phyloP scores from a whole-genome alignment of 2,329 filamentous ascomycete genomes.

The Talaromyces sp. region DNA sequence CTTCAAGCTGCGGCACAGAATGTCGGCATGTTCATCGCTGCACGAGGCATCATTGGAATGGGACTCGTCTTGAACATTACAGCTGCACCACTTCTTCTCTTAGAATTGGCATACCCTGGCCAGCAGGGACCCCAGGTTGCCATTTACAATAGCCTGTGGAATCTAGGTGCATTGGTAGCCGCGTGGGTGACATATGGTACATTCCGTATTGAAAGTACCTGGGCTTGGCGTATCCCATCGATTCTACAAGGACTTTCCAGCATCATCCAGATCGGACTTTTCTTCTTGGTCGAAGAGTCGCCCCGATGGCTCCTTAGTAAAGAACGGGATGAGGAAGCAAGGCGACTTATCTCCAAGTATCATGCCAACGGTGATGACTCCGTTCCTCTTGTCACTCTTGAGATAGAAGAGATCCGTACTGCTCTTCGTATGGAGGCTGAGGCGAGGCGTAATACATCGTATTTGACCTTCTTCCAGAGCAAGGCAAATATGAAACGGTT shows the following conservation, averaged over 20 bases:
- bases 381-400: constrained; percentile 32
- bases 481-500: constrained; percentile 46
- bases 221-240: constrained; percentile 64
- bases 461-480: constrained; percentile 49
- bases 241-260: constrained; percentile 61
- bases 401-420: constrained; percentile 34
- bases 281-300: constrained; percentile 40
- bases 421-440: constrained; percentile 47
- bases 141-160: constrained; percentile 67
- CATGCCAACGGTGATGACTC: constrained; percentile 51
- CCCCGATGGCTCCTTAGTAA: constrained; percentile 61
- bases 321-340: constrained; percentile 56
- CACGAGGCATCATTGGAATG: constrained; percentile 63
- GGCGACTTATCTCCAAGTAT: constrained; percentile 54
- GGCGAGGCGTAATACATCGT: constrained; percentile 55
- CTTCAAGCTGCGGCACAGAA: constrained; percentile 8
- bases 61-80: constrained; percentile 63
- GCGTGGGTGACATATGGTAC: constrained; percentile 64
- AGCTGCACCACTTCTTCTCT: constrained; percentile 60
- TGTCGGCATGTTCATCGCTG: constrained; percentile 52
- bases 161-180: constrained; percentile 52
- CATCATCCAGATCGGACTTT: constrained; percentile 42
- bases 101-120: constrained; percentile 65
- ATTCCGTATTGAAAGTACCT: constrained; percentile 54
- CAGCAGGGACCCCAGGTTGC: constrained; percentile 63